phyloP scores from a whole-genome alignment of 2,329 filamentous ascomycete genomes.

The Whalleya microplaca region DNA sequence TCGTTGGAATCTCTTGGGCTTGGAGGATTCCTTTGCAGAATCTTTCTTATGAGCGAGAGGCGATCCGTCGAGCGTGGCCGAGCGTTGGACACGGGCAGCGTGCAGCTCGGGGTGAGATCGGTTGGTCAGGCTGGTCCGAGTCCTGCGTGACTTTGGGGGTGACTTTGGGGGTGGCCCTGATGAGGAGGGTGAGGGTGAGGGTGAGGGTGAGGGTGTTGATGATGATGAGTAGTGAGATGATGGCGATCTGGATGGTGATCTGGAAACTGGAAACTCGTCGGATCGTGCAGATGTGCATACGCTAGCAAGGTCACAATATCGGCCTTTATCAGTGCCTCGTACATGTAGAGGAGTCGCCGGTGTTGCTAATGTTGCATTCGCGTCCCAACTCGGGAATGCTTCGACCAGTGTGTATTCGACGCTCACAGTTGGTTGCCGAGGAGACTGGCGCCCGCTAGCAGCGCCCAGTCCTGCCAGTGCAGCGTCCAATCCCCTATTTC shows the following conservation, averaged over 20 bases:
- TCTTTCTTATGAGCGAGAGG: conserved; percentile 33
- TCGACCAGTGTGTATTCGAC: conserved; percentile 29
- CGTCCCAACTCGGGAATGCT: conserved; percentile 31
- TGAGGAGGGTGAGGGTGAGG: conserved; percentile 5
- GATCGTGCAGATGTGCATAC: conserved; percentile 15
- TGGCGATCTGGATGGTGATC: neutral
- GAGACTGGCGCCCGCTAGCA: conserved; percentile 22
- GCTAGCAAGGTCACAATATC: conserved; percentile 24
- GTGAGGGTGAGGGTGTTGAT: neutral
- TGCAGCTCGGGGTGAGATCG: conserved; percentile 45
- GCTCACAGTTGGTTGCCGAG: conserved; percentile 35
- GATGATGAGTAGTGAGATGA: conserved; percentile 6
- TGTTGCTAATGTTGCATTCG: conserved; percentile 29
- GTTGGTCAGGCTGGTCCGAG: conserved; percentile 25
- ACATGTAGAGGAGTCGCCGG: conserved; percentile 14
- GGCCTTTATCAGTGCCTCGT: conserved; percentile 13
- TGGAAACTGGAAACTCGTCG: conserved; percentile 10
- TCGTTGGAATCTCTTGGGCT: conserved; percentile 41
- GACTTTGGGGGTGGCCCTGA: neutral
- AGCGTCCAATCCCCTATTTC: conserved; percentile 30
- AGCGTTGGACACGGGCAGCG: conserved; percentile 52
- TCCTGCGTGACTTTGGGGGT: conserved; percentile 27
- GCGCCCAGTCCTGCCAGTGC: conserved; percentile 16
- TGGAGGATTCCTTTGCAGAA: conserved; percentile 31
- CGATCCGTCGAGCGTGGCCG: conserved; percentile 41